Percentiles rank a stretch among this genome's conserved stretches.
Evolutionary conservation across 2,329 filamentous ascomycete genomes (phyloP).

Genomic region (Botryosphaeria dothidea): DNA sequence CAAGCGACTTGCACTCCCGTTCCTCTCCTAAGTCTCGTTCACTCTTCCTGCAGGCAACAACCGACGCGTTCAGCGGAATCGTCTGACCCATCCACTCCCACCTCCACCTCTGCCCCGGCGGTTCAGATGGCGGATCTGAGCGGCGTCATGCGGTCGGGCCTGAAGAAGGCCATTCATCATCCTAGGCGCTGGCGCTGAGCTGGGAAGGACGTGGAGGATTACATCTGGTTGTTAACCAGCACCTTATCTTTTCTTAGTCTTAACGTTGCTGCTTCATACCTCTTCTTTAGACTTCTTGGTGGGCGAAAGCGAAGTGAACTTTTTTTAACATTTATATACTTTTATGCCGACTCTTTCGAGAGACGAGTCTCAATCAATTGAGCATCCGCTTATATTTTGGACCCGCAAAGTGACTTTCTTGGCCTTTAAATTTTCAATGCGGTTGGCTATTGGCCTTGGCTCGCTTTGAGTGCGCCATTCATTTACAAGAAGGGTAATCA

Average conservation of each 20-base stretch:
- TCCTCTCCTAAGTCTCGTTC: conserved; percentile 3
- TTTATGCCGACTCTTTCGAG: background rate
- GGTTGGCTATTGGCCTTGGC: too few relatives aligned
- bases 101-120: background rate
- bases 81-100: background rate
- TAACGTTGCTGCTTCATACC: background rate
- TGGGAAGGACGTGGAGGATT: background rate
- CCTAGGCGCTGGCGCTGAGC: background rate
- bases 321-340: background rate
- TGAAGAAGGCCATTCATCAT: conserved; percentile 7
- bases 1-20: conserved; percentile 6
- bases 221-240: background rate
- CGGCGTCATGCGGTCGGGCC: background rate
- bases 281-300: background rate
- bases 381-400: too few relatives aligned
- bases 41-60: background rate
- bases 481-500: too few relatives aligned
- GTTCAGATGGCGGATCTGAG: background rate
- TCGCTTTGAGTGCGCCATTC: too few relatives aligned
- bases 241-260: background rate
- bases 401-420: too few relatives aligned
- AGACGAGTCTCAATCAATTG: background rate
- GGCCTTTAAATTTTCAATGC: too few relatives aligned
- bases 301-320: background rate
- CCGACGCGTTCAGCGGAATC: background rate